These are phyloP conservation scores for Diaporthe humulicola DNA, from an alignment of 2,329 filamentous ascomycete genomes.

Conservation along the genomic window DNA sequence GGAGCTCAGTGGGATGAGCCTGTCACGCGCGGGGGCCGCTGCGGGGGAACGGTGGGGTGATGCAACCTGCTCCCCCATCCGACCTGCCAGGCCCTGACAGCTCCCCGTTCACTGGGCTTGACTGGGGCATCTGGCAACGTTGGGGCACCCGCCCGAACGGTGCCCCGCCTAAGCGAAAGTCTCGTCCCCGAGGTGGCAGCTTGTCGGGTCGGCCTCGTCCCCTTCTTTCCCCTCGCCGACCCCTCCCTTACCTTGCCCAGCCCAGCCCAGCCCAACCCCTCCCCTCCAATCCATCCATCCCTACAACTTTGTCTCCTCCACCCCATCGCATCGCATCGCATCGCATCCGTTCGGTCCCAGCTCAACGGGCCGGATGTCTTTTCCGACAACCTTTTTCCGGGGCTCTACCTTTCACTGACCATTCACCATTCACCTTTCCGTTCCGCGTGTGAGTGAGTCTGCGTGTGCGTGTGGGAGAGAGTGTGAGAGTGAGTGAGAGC, in stretches of 20 bases:
- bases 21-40: slow-evolving; percentile 34
- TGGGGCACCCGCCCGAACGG: slow-evolving; percentile 16
- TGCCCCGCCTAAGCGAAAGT: slow-evolving; percentile 11
- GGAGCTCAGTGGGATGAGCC: slow-evolving; percentile 39
- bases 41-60: slow-evolving; percentile 37
- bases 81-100: slow-evolving; percentile 1
- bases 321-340: not conserved
- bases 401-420: not conserved
- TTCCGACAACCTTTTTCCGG: slow-evolving; percentile 25
- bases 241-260: slow-evolving; percentile 7
- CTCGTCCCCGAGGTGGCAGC: not conserved
- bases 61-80: slow-evolving; percentile 20
- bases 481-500: not conserved
- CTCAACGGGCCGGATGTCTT: slow-evolving; percentile 14
- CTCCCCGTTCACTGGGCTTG: not conserved
- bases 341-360: slow-evolving; percentile 25
- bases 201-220: not conserved
- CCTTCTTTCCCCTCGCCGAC: not conserved
- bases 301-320: not conserved
- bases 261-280: no score
- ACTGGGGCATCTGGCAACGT: no score
- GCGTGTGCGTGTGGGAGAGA: not conserved
- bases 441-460: not conserved
- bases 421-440: not conserved
- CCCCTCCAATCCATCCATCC: not conserved